phyloP scores from a whole-genome alignment of 805 yeast species.

The Pachysolen tannophilus region DNA sequence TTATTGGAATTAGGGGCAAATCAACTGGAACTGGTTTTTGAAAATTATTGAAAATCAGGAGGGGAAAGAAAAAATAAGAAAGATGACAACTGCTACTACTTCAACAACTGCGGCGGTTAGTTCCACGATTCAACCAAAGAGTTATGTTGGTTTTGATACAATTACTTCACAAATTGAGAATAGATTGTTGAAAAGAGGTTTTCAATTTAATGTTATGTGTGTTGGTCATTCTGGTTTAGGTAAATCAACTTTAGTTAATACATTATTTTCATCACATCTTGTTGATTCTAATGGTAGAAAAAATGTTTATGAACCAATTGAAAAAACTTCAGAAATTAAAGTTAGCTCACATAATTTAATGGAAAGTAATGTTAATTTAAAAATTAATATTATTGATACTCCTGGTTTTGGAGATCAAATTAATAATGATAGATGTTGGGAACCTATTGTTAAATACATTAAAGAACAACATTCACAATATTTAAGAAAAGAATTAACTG shows the following conservation, averaged over 20 bases:
- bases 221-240: slow-evolving; percentile 95
- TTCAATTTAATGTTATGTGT: slow-evolving; percentile 88
- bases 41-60: too few relatives aligned
- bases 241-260: slow-evolving; percentile 85
- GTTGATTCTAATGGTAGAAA: slow-evolving; percentile 69
- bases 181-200: slow-evolving; percentile 84
- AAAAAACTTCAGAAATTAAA: slow-evolving; percentile 80
- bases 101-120: too few relatives aligned
- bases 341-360: slow-evolving; percentile 60
- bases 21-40: too few relatives aligned
- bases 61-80: too few relatives aligned
- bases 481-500: slow-evolving; percentile 88
- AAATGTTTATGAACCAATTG: slow-evolving; percentile 59
- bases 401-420: slow-evolving; percentile 98
- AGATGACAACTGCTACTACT: too few relatives aligned
- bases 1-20: too few relatives aligned
- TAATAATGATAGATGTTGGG: slow-evolving; percentile 94
- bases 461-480: slow-evolving; percentile 92
- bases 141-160: slow-evolving; percentile 94
- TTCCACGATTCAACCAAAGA: slow-evolving; percentile 51
- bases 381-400: slow-evolving; percentile 86
- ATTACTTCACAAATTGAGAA: slow-evolving; percentile 94
- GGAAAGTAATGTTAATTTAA: slow-evolving; percentile 84
- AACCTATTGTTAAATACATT: slow-evolving; percentile 86
- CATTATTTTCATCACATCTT: slow-evolving; percentile 79